Base-by-base conservation (phyloP, 2,329 filamentous ascomycete genomes). In the Tothia fuscella region DNA sequence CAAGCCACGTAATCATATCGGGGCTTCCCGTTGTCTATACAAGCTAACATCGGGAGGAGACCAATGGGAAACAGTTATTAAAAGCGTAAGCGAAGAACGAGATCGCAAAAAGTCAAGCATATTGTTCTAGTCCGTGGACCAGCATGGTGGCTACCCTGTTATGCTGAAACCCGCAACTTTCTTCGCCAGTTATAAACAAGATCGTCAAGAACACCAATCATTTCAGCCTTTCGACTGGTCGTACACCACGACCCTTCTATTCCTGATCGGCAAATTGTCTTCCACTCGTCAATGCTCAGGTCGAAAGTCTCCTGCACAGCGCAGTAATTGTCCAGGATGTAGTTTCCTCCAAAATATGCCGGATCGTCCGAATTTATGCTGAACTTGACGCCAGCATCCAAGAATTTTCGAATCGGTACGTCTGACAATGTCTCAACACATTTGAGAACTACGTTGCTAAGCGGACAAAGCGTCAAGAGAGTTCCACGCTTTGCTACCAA, bases 341-440 rank as follows among this genome's bases (percentile, higher is more conserved):
- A 86, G 0, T 41, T 41, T 20, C 75, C 78, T 3, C 80, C 80
- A 61, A 88, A 87, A 54, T 84, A 84, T 9, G 78, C 79, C 45
- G 80, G 80, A 53, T 84, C 79, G 53, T 85, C 80, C 49, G 76
- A 80, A 58, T 85, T 85, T 56, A 86, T 74, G 43, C 74, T 80
- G 57, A 85, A 84, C 46, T 63, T 68, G 29, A 85, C 74, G 1
- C 77, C 75, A 5, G 63, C 63, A 30, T 81, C 71, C 16, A 85
- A 58, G 49, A 83, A 79, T 40, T 61, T 63, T 12, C 76, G 65
- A 45, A 85, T 68, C 0, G 81, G 80, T 25, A 80, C 63, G 39
- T 77, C 63, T 16, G 61, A 56, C 17, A 82, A 62, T 21, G 59
- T 57, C 37, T 61, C 50, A 2, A 77, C 70, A 49, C 70, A 77